Evolutionary conservation across 768 basidiomycete genomes (phyloP).

Genomic region (Lactifluus subvellereus): DNA sequence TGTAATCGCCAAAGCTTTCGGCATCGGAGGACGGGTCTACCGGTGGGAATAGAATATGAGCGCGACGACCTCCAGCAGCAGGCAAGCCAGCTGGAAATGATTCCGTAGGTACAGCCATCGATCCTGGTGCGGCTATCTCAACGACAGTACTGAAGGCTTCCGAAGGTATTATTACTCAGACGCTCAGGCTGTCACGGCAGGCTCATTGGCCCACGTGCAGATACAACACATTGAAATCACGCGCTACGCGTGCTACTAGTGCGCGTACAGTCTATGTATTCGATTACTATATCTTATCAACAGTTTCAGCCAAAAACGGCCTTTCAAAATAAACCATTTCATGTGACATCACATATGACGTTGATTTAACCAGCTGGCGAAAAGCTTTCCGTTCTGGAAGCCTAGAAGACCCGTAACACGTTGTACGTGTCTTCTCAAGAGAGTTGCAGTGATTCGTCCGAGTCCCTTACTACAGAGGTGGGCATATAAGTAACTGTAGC

Average conservation of each 20-base stretch:
- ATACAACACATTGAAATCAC: neutral
- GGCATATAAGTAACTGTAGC: neutral
- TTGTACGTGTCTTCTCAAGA: neutral
- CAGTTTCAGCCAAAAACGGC: no score
- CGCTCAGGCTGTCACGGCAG: no score
- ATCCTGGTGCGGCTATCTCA: neutral
- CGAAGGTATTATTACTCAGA: neutral
- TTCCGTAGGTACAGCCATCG: conserved; percentile 13
- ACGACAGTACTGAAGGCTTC: neutral
- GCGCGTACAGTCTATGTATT: no score
- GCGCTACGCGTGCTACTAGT: neutral
- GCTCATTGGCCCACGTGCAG: no score
- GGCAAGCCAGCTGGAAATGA: conserved; percentile 27
- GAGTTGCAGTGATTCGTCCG: neutral
- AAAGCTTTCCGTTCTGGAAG: no score
- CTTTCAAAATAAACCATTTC: no score
- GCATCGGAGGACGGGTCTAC: conserved; percentile 18
- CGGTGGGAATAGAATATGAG: conserved; percentile 34
- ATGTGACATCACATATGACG: no score
- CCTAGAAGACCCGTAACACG: neutral
- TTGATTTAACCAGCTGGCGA: no score
- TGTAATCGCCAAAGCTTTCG: conserved; percentile 17
- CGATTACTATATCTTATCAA: no score
- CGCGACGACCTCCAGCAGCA: conserved; percentile 23
- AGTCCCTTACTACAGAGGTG: neutral